A percentile compares a stretch with the other conserved stretches of the same genome.
phyloP scores from a whole-genome alignment of 2,329 filamentous ascomycete genomes.

The Arthrinium puccinioides region DNA sequence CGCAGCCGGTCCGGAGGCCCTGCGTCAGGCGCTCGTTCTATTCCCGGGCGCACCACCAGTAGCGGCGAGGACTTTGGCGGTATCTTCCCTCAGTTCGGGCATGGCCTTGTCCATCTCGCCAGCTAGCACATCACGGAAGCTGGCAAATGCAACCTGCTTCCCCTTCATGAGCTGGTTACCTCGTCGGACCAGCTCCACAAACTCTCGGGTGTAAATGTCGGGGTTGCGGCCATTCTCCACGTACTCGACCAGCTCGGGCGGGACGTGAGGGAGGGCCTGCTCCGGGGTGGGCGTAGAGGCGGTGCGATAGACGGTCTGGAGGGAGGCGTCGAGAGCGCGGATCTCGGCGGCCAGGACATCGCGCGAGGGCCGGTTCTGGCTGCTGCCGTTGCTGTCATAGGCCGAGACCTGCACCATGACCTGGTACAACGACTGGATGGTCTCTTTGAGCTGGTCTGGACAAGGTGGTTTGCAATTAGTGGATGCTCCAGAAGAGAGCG shows the following conservation, averaged over 20 bases:
- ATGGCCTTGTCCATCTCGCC: conserved; percentile 48
- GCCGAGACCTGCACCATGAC: conserved; percentile 49
- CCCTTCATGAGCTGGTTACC: conserved; percentile 61
- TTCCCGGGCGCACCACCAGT: conserved; percentile 31
- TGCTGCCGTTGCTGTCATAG: conserved; percentile 42
- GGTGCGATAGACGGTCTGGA: conserved; percentile 32
- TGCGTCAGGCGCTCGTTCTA: no score
- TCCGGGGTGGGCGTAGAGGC: conserved; percentile 26
- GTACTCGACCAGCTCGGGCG: conserved; percentile 58
- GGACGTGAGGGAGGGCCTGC: conserved; percentile 41
- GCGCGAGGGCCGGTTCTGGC: conserved; percentile 32
- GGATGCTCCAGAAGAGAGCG: not conserved
- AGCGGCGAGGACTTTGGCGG: conserved; percentile 39
- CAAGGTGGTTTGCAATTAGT: not conserved
- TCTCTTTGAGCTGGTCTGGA: conserved; percentile 24
- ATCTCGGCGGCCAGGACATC: conserved; percentile 51
- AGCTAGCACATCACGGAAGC: conserved; percentile 56
- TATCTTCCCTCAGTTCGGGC: conserved; percentile 51
- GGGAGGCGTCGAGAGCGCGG: conserved; percentile 29
- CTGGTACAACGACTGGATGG: conserved; percentile 26
- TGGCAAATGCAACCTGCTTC: conserved; percentile 53
- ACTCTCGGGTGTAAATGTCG: conserved; percentile 68
- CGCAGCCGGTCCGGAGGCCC: no score
- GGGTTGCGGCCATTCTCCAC: conserved; percentile 66
- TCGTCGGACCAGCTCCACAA: conserved; percentile 60